These are phyloP conservation scores for Jaenimonas drosophilae DNA, from an alignment of 208 protist species.

Conservation along the genomic window DNA sequence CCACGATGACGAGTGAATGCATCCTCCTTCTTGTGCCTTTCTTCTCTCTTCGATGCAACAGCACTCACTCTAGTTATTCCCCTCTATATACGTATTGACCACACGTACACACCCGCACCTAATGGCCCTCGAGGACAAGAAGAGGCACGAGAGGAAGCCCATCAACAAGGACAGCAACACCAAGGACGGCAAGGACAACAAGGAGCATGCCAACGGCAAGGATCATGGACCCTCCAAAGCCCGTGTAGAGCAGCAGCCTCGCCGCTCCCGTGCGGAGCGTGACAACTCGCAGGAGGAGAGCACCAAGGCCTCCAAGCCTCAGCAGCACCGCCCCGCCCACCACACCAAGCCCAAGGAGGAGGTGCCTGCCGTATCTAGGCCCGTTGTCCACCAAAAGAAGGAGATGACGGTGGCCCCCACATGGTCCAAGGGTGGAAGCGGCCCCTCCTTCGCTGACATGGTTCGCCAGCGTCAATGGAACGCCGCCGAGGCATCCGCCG, in stretches of 20 bases:
- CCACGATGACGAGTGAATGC: too few species aligned
- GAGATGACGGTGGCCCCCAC: constrained; percentile 18
- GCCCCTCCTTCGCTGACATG: constrained; percentile 57
- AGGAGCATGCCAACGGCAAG: constrained; percentile 4
- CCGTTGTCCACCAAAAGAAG: constrained; percentile 34
- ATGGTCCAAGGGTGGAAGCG: constrained; percentile 40
- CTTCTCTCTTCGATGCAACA: too few species aligned
- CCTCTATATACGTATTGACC: too few species aligned
- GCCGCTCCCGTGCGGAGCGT: not conserved
- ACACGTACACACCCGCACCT: too few species aligned
- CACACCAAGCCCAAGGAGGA: constrained; percentile 5
- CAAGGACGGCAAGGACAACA: too few species aligned
- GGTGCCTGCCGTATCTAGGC: constrained; percentile 11
- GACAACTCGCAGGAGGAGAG: constrained; percentile 3
- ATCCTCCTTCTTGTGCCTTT: too few species aligned
- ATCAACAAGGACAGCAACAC: too few species aligned
- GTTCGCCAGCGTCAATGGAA: constrained; percentile 20
- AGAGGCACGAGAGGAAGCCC: too few species aligned
- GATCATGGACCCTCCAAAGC: not conserved
- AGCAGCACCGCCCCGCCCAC: constrained; percentile 6
- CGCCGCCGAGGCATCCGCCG: constrained; percentile 3
- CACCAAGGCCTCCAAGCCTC: constrained; percentile 4
- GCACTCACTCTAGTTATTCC: too few species aligned
- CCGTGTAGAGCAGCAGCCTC: constrained; percentile 2
- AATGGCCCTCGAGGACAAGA: too few species aligned